A percentile compares a stretch with the other conserved stretches of the same genome.
Evolutionary conservation across 768 basidiomycete species (phyloP).

Genomic region (Boletus reticuloceps): DNA sequence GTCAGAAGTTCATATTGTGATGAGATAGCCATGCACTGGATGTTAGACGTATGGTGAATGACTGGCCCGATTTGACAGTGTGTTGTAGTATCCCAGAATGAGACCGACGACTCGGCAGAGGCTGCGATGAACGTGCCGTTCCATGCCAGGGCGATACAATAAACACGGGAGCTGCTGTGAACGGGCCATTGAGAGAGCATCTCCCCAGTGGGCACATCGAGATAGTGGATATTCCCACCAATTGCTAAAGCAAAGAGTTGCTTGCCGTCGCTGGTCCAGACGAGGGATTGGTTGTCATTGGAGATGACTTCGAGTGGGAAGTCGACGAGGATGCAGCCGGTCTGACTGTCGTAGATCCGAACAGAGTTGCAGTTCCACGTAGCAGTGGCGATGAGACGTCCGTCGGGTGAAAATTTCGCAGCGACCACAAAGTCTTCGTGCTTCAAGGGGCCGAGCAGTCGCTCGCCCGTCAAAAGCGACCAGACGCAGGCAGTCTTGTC

Average conservation of each 20-base stretch:
- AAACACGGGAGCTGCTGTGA: background rate
- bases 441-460: background rate
- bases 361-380: too few relatives aligned
- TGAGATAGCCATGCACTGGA: background rate
- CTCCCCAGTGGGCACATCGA: background rate
- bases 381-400: background rate
- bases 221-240: background rate
- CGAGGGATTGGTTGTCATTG: background rate
- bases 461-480: background rate
- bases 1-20: background rate
- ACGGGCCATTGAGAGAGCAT: background rate
- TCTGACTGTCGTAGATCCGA: too few relatives aligned
- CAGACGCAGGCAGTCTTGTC: background rate
- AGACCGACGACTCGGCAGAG: background rate
- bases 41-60: background rate
- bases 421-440: background rate
- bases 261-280: background rate
- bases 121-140: background rate
- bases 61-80: background rate
- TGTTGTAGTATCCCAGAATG: background rate
- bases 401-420: background rate
- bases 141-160: background rate
- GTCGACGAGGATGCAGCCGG: too few relatives aligned
- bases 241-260: background rate
- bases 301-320: too few relatives aligned